Base-by-base conservation (phyloP, 2,329 filamentous ascomycete species). In the Colletotrichum lupini region DNA sequence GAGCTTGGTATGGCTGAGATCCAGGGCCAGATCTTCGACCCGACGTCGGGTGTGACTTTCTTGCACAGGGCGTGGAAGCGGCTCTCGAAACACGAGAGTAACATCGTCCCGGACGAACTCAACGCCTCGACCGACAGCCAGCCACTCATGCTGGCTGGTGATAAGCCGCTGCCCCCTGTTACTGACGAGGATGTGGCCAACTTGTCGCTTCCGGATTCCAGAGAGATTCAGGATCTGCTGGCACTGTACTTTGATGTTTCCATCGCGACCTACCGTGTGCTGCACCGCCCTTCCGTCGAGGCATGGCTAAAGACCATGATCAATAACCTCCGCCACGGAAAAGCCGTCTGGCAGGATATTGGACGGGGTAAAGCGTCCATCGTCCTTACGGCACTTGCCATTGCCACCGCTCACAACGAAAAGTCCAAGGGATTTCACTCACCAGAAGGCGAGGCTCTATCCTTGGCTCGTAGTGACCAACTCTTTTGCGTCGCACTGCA, bases 181-280 rank as follows among this genome's bases (percentile, higher is more conserved):
- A 72, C 73, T 11, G 74, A 81, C 2, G 77, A 79, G 2, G 77
- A 81, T 5, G 77, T 81, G 30, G 74, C 77, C 5, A 77, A 78
- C 4, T 80, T 85, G 73, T 73, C 81, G 60, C 67, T 90, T 66
- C 82, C 84, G 5, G 67, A 84, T 57, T 79, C 82, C 7, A 77
- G 79, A 1, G 82, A 81, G 7, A 68, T 78, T 0, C 75, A 72
- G 4, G 65, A 73, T 1, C 52, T 90, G 2, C 80, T 91, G 5
- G 82, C 83, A 8, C 81, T 89, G 7, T 91, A 91, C 67, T 91
- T 91, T 74, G 89, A 91, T 59, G 89, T 88, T 69, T 89, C 88
- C 7, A 88, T 90, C 24, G 88, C 89, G 0, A 91, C 89, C 0
- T 90, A 91, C 75, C 85, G 89, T 4, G 89, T 91, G 68, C 76